phyloP scores from a whole-genome alignment of 208 protist genomes.

The Leptomonas pyrrhocoris region DNA sequence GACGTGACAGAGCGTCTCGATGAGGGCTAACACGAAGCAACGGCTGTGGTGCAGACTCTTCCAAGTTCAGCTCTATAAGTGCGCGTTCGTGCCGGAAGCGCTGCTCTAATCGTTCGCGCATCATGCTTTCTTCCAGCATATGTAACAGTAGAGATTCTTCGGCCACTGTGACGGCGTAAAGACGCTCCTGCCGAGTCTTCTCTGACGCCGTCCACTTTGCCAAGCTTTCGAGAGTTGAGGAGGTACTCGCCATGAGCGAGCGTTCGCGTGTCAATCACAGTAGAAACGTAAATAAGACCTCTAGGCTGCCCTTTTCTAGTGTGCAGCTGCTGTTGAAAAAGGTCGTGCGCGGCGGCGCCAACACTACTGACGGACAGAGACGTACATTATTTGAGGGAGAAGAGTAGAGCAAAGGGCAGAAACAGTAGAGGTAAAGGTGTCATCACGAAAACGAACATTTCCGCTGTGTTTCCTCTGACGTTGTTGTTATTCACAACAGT shows the following conservation, averaged over 20 bases:
- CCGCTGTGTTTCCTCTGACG: no score
- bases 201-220: background rate
- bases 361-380: no score
- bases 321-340: no score
- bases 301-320: background rate
- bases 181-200: constrained; percentile 17
- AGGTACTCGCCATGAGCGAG: background rate
- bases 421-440: no score
- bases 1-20: background rate
- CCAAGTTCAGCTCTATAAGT: constrained; percentile 16
- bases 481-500: no score
- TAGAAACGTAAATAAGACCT: background rate
- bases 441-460: no score
- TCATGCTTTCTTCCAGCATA: constrained; percentile 19
- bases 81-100: constrained; percentile 19
- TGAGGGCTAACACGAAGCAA: background rate
- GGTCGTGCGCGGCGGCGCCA: no score
- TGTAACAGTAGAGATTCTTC: constrained; percentile 20
- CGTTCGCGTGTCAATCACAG: background rate
- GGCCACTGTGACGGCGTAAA: constrained; percentile 20
- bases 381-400: no score
- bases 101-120: constrained; percentile 30
- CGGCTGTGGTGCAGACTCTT: background rate
- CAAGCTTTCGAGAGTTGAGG: background rate
- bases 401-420: no score